A percentile compares a stretch with the other conserved stretches of the same genome.
These are phyloP conservation scores for Scedosporium dehoogii DNA, from an alignment of 2,329 filamentous ascomycete genomes.

Conservation along the genomic window DNA sequence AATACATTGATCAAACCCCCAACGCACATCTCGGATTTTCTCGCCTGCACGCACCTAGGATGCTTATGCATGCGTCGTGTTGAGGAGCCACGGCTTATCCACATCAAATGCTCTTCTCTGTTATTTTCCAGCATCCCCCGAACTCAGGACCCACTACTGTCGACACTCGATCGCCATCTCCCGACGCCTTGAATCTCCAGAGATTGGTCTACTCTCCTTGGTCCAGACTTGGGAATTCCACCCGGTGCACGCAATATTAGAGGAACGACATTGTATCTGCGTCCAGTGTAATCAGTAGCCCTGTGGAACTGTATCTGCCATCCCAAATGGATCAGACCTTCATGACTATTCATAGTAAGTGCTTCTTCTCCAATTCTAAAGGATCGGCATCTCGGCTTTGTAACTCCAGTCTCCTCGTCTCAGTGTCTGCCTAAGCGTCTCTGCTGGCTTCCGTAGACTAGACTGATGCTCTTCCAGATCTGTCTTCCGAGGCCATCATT, in stretches of 20 bases:
- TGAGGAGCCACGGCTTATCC: too few relatives aligned
- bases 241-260: background rate
- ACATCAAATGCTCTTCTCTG: too few relatives aligned
- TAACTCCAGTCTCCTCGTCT: background rate
- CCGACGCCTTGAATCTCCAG: too few relatives aligned
- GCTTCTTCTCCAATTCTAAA: conserved; percentile 9
- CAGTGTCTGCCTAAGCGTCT: too few relatives aligned
- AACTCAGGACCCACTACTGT: too few relatives aligned
- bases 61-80: background rate
- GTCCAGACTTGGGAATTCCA: background rate
- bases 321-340: conserved; percentile 69
- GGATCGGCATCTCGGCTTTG: background rate
- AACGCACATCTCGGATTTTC: background rate
- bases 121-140: too few relatives aligned
- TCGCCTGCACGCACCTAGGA: background rate
- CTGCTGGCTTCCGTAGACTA: background rate
- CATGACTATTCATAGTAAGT: conserved; percentile 80
- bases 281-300: background rate
- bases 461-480: conserved; percentile 38
- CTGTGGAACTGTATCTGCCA: background rate
- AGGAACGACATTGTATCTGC: background rate
- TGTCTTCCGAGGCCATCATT: conserved; percentile 65
- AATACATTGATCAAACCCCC: background rate
- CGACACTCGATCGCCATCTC: too few relatives aligned
- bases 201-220: too few relatives aligned